Evolutionary conservation across 257 asterid species (phyloP).

Genomic region (Rauvolfia tetraphylla): DNA sequence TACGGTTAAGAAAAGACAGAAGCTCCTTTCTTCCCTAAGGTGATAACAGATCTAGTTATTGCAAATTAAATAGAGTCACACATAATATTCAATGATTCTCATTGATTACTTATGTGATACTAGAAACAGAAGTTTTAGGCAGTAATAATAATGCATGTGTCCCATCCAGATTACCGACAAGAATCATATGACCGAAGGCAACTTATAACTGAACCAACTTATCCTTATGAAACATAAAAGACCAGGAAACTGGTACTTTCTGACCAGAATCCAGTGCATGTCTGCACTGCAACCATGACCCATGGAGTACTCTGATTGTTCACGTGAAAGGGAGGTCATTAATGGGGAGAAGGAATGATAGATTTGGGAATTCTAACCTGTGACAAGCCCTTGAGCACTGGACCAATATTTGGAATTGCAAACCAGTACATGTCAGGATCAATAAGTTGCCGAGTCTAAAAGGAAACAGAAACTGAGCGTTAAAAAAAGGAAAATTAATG

Average conservation of each 20-base stretch:
- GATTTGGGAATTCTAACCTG: conserved; percentile 49
- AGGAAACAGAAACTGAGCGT: conserved; percentile 18
- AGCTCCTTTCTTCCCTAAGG: conserved; percentile 93
- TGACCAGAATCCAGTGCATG: not conserved
- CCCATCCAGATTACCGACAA: not conserved
- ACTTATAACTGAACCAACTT: not conserved
- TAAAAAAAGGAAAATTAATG: not conserved
- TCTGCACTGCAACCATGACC: not conserved
- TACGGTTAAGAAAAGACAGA: conserved; percentile 71
- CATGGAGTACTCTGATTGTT: not conserved
- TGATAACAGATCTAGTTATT: conserved; percentile 16
- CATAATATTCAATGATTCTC: not conserved
- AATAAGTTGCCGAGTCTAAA: conserved; percentile 82
- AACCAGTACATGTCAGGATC: conserved; percentile 96
- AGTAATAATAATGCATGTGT: not conserved
- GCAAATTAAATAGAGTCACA: not conserved
- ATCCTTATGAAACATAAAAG: not conserved
- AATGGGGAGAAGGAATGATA: not conserved
- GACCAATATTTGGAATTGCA: conserved; percentile 89
- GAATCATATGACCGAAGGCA: not conserved
- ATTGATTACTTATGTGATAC: not conserved
- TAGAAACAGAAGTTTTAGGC: not conserved
- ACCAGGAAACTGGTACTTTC: not conserved
- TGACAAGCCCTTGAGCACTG: conserved; percentile 88
- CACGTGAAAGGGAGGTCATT: not conserved